Base-by-base conservation (phyloP, 2,329 filamentous ascomycete species). In the Calonectria pseudoreteaudii region DNA sequence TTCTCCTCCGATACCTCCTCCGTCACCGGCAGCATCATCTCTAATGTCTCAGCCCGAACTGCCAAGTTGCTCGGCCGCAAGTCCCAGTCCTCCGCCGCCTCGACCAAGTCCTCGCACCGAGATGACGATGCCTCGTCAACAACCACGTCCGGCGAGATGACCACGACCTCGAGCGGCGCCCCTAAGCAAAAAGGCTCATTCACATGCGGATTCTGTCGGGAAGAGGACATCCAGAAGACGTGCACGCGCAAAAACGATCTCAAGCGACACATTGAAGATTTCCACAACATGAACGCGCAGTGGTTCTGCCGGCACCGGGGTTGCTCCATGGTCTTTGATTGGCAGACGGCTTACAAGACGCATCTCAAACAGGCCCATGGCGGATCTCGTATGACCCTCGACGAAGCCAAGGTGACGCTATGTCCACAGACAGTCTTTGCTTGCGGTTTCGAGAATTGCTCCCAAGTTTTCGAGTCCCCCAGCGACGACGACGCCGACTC, bases 391-490 rank as follows among this genome's bases (percentile, higher is more conserved):
- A 85, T 86, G 82, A 82, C 82, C 18, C 81, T 86, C 28, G 85
- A 86, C 69, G 84, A 87, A 44, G 85, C 84, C 76, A 86, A 84
- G 76, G 83, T 87, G 49, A 84, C 83, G 31, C 79, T 88, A 7
- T 88, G 87, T 71, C 85, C 85, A 1, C 87, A 88, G 75, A 85
- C 86, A 4, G 84, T 88, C 28, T 89, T 88, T 73, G 87, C 86
- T 23, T 89, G 87, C 74, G 87, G 87, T 14, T 88, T 88, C 70
- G 84, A 85, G 69, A 84, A 84, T 65, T 88, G 87, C 74, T 75
- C 80, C 14, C 81, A 85, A n/a, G 83, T 89, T 3, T 86, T 87
- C 49, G 87, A 88, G 75, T 84, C 87, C 0, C 75, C 82, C 11
- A 82, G 81, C 31, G 86, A 87, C 53, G 81, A 82, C 23, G 85